These are phyloP conservation scores for Cucumis cinereus DNA, from an alignment of 306 rosid species.

Conservation along the genomic window DNA sequence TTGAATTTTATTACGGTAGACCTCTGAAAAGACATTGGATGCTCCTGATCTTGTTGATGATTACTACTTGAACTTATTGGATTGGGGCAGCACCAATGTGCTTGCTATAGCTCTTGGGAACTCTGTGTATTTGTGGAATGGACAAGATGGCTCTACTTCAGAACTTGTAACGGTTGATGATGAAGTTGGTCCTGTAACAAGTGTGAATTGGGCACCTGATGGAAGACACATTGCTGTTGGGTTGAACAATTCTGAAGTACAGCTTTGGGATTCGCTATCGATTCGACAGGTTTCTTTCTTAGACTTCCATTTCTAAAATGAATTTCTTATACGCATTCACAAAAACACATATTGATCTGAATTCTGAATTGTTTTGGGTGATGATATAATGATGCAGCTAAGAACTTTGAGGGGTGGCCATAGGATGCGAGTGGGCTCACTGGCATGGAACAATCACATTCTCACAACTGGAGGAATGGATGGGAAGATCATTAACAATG, in stretches of 20 bases:
- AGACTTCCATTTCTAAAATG: background rate
- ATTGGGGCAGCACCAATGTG: slow-evolving; percentile 59
- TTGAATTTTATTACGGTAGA: slow-evolving; percentile 22
- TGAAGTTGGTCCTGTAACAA: slow-evolving; percentile 55
- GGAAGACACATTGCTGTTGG: slow-evolving; percentile 65
- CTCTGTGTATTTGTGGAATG: slow-evolving; percentile 61
- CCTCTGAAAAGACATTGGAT: slow-evolving; percentile 68
- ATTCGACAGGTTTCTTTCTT: slow-evolving; percentile 27
- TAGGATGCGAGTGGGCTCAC: slow-evolving; percentile 47
- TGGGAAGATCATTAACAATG: slow-evolving; percentile 48
- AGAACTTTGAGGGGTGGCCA: slow-evolving; percentile 54
- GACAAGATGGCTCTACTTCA: slow-evolving; percentile 39
- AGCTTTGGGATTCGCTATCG: slow-evolving; percentile 59
- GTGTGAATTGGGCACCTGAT: slow-evolving; percentile 74
- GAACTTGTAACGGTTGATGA: slow-evolving; percentile 57
- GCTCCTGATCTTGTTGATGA: slow-evolving; percentile 71
- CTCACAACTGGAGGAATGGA: slow-evolving; percentile 81
- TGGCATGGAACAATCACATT: slow-evolving; percentile 67
- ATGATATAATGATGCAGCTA: slow-evolving; percentile 27
- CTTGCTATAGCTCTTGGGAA: slow-evolving; percentile 54
- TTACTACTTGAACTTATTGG: slow-evolving; percentile 57
- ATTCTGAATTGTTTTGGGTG: background rate
- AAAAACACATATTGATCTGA: background rate
- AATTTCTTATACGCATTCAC: background rate
- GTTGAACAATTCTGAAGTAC: slow-evolving; percentile 56